Evolutionary conservation across 208 protist genomes (phyloP), one percentile per base, ranked within the genome.

Genomic region (Leishmania tarentolae): DNA sequence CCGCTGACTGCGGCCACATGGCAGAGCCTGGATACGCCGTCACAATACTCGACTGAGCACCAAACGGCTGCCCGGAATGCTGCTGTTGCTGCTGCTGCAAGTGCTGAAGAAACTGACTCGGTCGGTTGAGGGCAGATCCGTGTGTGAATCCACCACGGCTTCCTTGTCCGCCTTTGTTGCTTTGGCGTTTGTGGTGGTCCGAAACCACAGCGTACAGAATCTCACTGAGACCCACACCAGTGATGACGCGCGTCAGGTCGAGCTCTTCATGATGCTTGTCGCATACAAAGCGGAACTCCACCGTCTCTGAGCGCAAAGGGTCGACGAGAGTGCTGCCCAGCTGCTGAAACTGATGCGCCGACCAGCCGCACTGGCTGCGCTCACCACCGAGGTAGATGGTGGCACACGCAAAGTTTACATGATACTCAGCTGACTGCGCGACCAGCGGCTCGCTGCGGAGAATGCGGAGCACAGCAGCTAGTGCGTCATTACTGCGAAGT

Each of bases 331-430:
- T 35, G 11, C 74, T 50, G 17, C 85, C 88, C 31, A 93, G 76
- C 68, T 75, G 47, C 15, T 76, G 21, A n/a, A 91, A 83, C 76
- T 93, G 86, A 65, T 80, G 72, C 1, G 76, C 37, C 9, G 82
- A 50, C 70, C 79, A 86, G 28, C 66, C 40, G 79, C 84, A 87
- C 47, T 87, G 80, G 61, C 44, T 50, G 9, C 73, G 82, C 35
- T 87, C 77, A 57, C 88, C 74, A 46, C 31, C 19, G 28, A 92
- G 80, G 83, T 86, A 91, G 44, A 96, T 77, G 61, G 83, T 93
- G 59, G 88, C 86, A 42, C 86, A 81, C 42, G 86, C 79, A 71
- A 96, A 96, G 85, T 93, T 92, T 31, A 92, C 93, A 50, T 96
- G 91, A 76, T 96, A 96, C 76, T 93, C 90, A 24, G 92, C 90